These are phyloP conservation scores for Geosmithia morbida DNA, from an alignment of 2,329 filamentous ascomycete genomes.

Conservation along the genomic window DNA sequence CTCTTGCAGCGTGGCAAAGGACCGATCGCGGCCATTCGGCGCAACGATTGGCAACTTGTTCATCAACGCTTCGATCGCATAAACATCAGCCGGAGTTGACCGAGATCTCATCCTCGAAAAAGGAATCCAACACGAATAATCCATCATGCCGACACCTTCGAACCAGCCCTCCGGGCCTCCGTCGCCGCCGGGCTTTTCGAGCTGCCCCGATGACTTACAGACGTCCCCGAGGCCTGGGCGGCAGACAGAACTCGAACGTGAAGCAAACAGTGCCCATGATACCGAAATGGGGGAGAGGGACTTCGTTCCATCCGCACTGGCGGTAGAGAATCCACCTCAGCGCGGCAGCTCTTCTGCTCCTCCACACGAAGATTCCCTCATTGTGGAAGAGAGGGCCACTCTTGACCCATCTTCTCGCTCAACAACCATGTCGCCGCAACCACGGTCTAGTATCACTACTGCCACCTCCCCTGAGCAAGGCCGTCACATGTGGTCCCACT, in stretches of 20 bases:
- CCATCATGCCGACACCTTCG: slow-evolving; percentile 29
- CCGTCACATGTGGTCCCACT: slow-evolving; percentile 1
- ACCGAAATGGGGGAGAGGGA: background rate
- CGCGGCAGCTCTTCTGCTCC: slow-evolving; percentile 5
- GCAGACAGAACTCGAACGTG: background rate
- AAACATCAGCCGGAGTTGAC: background rate
- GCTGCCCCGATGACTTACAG: slow-evolving; percentile 27
- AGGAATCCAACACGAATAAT: background rate
- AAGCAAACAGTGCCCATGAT: background rate
- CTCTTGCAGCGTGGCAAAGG: background rate
- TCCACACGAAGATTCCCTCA: slow-evolving; percentile 9
- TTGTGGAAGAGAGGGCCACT: slow-evolving; percentile 10
- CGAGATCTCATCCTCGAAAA: background rate
- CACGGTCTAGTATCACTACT: slow-evolving; percentile 18
- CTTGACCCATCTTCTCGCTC: slow-evolving; percentile 19
- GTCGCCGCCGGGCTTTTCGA: slow-evolving; percentile 23
- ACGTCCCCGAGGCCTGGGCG: slow-evolving; percentile 1
- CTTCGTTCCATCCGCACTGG: background rate
- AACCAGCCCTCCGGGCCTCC: slow-evolving; percentile 22
- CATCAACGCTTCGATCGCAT: background rate
- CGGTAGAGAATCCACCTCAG: slow-evolving; percentile 7
- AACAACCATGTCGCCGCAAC: slow-evolving; percentile 27
- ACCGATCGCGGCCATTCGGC: background rate
- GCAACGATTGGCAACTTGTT: background rate
- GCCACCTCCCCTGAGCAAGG: slow-evolving; percentile 10